phyloP scores from a whole-genome alignment of 164 flowering plant genomes.

The Tinospora cordifolia region DNA sequence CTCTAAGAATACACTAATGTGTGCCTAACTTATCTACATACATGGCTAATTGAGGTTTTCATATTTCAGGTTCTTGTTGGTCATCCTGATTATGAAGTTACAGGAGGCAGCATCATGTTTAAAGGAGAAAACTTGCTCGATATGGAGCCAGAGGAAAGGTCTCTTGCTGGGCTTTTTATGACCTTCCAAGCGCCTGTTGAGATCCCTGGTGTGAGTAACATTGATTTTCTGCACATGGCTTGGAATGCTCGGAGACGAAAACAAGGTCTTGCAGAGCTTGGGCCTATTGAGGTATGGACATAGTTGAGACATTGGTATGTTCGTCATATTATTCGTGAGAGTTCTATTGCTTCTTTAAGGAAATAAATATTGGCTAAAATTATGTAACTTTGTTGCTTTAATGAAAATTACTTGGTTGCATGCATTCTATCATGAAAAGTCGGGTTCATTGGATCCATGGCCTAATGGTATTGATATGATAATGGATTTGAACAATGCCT shows the following conservation, averaged over 20 bases:
- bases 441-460: too few relatives aligned
- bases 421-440: too few relatives aligned
- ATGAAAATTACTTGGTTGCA: too few relatives aligned
- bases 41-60: conserved; percentile 1
- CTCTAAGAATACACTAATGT: too few relatives aligned
- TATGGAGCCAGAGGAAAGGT: conserved; percentile 90
- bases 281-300: conserved; percentile 65
- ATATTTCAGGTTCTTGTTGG: conserved; percentile 86
- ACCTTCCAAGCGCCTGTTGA: conserved; percentile 92
- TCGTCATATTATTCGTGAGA: neutral
- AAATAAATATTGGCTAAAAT: too few relatives aligned
- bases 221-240: conserved; percentile 80
- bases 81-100: conserved; percentile 96
- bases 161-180: conserved; percentile 92
- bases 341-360: neutral
- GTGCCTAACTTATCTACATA: neutral
- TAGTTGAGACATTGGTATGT: neutral
- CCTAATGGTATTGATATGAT: too few relatives aligned
- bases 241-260: conserved; percentile 76
- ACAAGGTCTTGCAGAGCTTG: conserved; percentile 72
- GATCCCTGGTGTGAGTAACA: conserved; percentile 90
- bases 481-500: too few relatives aligned
- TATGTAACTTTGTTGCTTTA: too few relatives aligned
- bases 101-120: conserved; percentile 75
- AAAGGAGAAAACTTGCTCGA: conserved; percentile 89